phyloP scores from a whole-genome alignment of 148 eudicot species.

The Chenopodium formosanum region DNA sequence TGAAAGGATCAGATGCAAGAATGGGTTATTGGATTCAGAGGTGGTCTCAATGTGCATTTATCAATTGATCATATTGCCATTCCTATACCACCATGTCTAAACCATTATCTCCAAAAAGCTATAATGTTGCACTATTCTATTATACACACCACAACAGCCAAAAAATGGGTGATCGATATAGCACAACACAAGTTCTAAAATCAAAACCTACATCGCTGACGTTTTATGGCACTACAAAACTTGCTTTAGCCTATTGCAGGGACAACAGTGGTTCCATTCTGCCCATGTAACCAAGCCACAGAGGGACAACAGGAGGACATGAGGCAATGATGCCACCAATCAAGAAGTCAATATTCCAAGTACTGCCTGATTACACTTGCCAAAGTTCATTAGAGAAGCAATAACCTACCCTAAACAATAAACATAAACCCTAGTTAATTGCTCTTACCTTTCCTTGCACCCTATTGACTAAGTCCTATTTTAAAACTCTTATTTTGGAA shows the following conservation, averaged over 20 bases:
- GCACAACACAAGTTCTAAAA: not conserved
- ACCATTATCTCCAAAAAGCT: too few relatives aligned
- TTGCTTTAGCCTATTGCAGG: not conserved
- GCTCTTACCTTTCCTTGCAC: not conserved
- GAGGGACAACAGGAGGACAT: not conserved
- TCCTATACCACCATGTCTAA: too few relatives aligned
- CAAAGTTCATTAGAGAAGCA: not conserved
- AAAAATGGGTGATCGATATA: not conserved
- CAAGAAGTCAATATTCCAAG: not conserved
- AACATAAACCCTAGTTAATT: not conserved
- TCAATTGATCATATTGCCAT: too few relatives aligned
- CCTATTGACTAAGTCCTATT: not conserved
- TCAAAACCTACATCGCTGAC: not conserved
- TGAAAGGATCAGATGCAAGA: too few relatives aligned
- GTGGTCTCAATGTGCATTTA: too few relatives aligned
- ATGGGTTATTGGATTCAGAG: too few relatives aligned
- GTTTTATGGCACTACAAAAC: not conserved
- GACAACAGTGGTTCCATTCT: too few relatives aligned
- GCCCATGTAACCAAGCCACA: not conserved
- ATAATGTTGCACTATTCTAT: too few relatives aligned
- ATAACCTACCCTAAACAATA: not conserved
- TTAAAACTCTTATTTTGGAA: too few relatives aligned
- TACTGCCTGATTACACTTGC: not conserved
- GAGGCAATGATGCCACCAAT: not conserved
- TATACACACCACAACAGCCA: not conserved